Base-by-base conservation (phyloP, 2,329 filamentous ascomycete species). In the Talaromyces sp. region DNA sequence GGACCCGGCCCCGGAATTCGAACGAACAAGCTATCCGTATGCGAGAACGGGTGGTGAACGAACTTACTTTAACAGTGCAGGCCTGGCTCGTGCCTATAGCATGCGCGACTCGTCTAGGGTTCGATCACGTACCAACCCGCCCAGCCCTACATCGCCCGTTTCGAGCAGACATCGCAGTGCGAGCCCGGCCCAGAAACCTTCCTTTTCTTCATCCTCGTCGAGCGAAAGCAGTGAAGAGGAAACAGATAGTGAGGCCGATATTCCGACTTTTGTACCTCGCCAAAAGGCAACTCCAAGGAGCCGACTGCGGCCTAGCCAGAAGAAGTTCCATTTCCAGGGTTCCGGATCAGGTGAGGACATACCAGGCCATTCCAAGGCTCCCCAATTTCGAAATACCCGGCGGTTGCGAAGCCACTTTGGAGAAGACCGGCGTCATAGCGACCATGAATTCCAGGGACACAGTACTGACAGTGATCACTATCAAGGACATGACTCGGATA, bases 11-110 rank as follows among this genome's bases (percentile, higher is more conserved):
- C 64, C 79, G 66, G 66, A 84, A 72, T 69, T 78, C 72, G 56
- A 84, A 79, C 79, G 85, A 50, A 73, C 76, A 7, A 79, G 84
- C 55, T 83, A 82, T 27, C 81, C 80, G 51, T 88, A 88, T 69
- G 79, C 82, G 14, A 78, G 77, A 4, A 72, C 77, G 33, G 78
- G 80, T 59, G 85, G 85, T 34, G 85, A 88, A 69, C 83, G 79
- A 65, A 87, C 82, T 0, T 82, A 83, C 60, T 79, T 86, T 67
- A 80, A 79, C 44, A 80, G 76, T 62, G 76, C 82, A 36, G 78
- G 79, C 16, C 66, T 86, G 8, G 77, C 78, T 52, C 79, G 83
- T 52, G 84, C 84, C 59, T 74, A 81, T 12, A 87, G 82, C 66
- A 79, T 81, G 60, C 79, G 83, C 42, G 79, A 82, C 66, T 78